Evolutionary conservation across 192 early-diverging fungal species (phyloP).

Genomic region (Radiomyces spectabilis): DNA sequence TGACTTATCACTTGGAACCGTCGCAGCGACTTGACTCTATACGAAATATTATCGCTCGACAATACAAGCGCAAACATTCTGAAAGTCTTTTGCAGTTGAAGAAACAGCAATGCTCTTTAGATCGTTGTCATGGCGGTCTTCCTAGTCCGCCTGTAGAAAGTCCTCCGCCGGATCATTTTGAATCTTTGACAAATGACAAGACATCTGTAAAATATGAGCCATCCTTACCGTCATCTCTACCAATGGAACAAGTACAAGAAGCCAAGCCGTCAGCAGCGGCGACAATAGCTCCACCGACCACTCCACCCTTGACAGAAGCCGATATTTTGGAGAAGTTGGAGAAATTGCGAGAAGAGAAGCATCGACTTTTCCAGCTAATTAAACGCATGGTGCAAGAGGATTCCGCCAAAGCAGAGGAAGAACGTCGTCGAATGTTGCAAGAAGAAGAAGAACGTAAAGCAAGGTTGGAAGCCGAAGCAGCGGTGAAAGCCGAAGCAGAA

Average conservation of each 20-base stretch:
- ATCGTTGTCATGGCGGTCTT: neutral
- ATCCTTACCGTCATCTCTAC: neutral
- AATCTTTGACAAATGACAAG: neutral
- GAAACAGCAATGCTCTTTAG: neutral
- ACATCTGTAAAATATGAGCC: neutral
- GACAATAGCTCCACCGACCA: neutral
- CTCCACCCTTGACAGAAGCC: neutral
- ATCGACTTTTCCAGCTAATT: slow-evolving; percentile 11
- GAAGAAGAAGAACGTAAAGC: no score
- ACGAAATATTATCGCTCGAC: neutral
- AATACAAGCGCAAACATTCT: neutral
- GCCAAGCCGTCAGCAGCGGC: neutral
- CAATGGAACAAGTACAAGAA: no score
- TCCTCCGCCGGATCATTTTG: neutral
- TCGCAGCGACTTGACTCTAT: neutral
- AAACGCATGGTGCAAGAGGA: slow-evolving; percentile 6
- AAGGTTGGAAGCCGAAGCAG: no score
- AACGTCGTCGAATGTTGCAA: no score
- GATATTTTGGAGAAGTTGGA: slow-evolving; percentile 11
- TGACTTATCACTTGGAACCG: neutral
- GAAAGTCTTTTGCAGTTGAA: neutral
- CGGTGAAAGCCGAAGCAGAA: no score
- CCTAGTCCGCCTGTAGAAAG: slow-evolving; percentile 10
- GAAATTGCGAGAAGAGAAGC: slow-evolving; percentile 8
- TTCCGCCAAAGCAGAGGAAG: no score